Base-by-base conservation (phyloP, 139 green algal genomes). In the Dunaliella primolecta region DNA sequence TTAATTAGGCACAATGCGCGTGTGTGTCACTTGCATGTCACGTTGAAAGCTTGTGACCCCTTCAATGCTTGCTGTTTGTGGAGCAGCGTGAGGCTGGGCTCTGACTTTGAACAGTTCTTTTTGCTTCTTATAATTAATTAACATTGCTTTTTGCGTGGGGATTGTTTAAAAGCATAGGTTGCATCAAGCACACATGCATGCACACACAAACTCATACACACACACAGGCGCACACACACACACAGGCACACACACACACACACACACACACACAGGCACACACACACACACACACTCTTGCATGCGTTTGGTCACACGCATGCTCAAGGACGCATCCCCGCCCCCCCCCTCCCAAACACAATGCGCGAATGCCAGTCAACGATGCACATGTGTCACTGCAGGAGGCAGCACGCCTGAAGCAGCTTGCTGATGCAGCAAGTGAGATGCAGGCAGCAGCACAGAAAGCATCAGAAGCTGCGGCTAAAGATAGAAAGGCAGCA, bases 401-500 rank as follows among this genome's bases (percentile, higher is more conserved):
- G 46, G 46, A 64, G 46, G 46, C 46, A 64, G 46, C 46, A 64
- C 46, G 46, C 15, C 46, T 64, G 7, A 64, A 64, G 15, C 46
- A 64, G 46, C 46, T 64, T 15, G 46, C 46, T 15, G 46, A 64
- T 64, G 46, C 15, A 15, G 46, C 46, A 64, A 15, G 46, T 15
- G 46, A 64, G 46, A 32, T 32, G n/a, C 75, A 80, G n/a, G 75
- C 75, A 27, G 75, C 32, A 23, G 75, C 33, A 1, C 29, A 80
- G 75, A 32, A 36, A 23, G 75, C n/a, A 32, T 27, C 29, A 27
- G 75, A 80, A 33, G 75, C 75, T 27, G 29, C 33, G 30, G 75
- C 75, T 23, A 80, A 80, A n/a, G 75, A 80, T 11, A 29, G 75
- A 29, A 80, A 80, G 75, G 75, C 75, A 33, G 75, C 75, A 2